Conservation (phyloP, 2,329 filamentous ascomycete species). For the Colletotrichum nymphaeae region DNA sequence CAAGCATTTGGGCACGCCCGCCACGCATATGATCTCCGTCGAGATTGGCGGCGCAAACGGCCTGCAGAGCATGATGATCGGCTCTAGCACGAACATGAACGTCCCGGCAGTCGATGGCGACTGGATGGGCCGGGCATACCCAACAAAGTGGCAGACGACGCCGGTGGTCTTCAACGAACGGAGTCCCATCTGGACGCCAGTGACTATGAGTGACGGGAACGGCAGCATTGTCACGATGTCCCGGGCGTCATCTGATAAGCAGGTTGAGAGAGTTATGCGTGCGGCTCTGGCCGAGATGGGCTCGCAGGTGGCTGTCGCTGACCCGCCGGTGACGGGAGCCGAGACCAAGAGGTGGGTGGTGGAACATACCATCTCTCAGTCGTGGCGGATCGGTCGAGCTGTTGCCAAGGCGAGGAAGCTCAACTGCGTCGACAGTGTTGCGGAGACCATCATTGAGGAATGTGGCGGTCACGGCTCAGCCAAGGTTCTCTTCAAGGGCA, state of each 20-base stretch:
- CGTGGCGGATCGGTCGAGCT: constrained; percentile 70
- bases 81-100: constrained; percentile 62
- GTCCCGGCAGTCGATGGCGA: constrained; percentile 64
- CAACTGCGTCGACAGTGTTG: constrained; percentile 64
- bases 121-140: constrained; percentile 68
- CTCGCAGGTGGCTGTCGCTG: constrained; percentile 60
- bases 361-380: constrained; percentile 63
- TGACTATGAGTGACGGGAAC: constrained; percentile 63
- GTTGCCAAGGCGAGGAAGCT: constrained; percentile 62
- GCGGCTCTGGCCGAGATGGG: constrained; percentile 67
- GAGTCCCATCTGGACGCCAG: constrained; percentile 56
- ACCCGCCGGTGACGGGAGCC: constrained; percentile 59
- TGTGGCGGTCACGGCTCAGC: constrained; percentile 64
- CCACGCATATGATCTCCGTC: constrained; percentile 69
- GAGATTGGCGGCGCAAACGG: constrained; percentile 76
- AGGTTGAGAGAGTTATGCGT: constrained; percentile 62
- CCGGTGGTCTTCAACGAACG: constrained; percentile 63
- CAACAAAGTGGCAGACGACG: constrained; percentile 66
- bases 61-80: constrained; percentile 66
- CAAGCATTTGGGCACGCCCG: constrained; percentile 56
- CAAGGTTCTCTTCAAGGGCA: constrained; percentile 70
- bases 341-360: constrained; percentile 64
- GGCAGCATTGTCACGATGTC: constrained; percentile 63
- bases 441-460: constrained; percentile 68
- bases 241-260: constrained; percentile 55